Evolutionary conservation across 495 filamentous ascomycete species (phyloP).

Genomic region (Talaromyces proteolyticus): DNA sequence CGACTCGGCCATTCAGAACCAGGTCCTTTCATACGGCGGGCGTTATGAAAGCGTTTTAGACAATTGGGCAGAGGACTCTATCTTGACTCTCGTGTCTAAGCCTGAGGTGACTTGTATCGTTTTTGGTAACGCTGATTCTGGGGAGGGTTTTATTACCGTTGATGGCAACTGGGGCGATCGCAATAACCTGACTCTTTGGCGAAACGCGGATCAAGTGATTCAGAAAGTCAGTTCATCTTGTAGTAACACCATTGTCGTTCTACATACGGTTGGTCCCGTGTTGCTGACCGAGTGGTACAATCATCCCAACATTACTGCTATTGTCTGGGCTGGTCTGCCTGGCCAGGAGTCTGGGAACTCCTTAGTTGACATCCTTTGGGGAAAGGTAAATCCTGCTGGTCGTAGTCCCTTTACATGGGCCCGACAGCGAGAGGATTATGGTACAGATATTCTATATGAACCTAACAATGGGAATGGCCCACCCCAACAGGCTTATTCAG

Average conservation of each 20-base stretch:
- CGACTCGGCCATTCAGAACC: conserved; percentile 50
- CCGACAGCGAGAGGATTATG: conserved; percentile 55
- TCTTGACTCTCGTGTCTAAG: conserved; percentile 18
- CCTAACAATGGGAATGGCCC: conserved; percentile 25
- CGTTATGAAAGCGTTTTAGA: conserved; percentile 29
- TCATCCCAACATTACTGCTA: conserved; percentile 57
- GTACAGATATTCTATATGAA: conserved; percentile 25
- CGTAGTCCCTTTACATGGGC: conserved; percentile 71
- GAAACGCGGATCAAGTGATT: conserved; percentile 50
- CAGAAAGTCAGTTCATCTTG: conserved; percentile 48
- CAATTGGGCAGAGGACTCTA: conserved; percentile 24
- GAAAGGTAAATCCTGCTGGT: conserved; percentile 52
- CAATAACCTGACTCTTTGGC: conserved; percentile 42
- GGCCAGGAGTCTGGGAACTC: conserved; percentile 56
- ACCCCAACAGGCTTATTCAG: conserved; percentile 56
- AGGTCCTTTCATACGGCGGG: conserved; percentile 47
- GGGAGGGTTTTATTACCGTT: conserved; percentile 50
- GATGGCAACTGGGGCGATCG: conserved; percentile 46
- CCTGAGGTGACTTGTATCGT: conserved; percentile 52
- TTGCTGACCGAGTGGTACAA: conserved; percentile 53
- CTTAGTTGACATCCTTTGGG: conserved; percentile 54
- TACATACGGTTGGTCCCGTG: conserved; percentile 54
- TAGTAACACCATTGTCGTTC: conserved; percentile 56
- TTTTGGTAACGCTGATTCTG: conserved; percentile 49
- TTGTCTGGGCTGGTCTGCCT: conserved; percentile 56